These are phyloP conservation scores for Yamadazyma sp. DNA, from an alignment of 1,139 yeast species.

Conservation along the genomic window DNA sequence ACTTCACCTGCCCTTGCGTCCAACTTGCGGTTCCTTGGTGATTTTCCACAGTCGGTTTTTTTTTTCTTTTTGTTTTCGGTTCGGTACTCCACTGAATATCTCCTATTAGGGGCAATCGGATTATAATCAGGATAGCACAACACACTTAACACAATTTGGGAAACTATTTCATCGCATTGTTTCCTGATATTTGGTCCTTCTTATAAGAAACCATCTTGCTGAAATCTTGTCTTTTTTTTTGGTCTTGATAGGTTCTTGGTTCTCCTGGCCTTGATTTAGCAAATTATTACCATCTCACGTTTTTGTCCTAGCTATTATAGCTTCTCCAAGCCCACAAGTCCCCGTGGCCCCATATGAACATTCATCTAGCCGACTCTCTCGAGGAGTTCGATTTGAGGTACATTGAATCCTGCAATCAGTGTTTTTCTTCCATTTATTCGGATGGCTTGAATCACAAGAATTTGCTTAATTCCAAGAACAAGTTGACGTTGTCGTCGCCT, in stretches of 20 bases:
- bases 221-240: too few species aligned
- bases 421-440: slow-evolving; percentile 9
- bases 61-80: too few species aligned
- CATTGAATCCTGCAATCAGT: slow-evolving; percentile 22
- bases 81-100: neutral
- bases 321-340: neutral
- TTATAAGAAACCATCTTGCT: too few species aligned
- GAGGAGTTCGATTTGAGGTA: slow-evolving; percentile 20
- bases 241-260: too few species aligned
- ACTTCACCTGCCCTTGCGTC: too few species aligned
- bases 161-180: too few species aligned
- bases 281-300: too few species aligned
- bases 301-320: neutral
- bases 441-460: slow-evolving; percentile 7
- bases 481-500: slow-evolving; percentile 18
- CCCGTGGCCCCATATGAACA: slow-evolving; percentile 12
- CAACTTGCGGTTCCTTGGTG: too few species aligned
- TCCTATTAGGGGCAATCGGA: neutral
- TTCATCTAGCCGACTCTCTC: slow-evolving; percentile 18
- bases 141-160: too few species aligned
- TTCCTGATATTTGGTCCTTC: too few species aligned
- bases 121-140: neutral
- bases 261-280: too few species aligned
- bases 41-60: too few species aligned
- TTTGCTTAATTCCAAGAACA: slow-evolving; percentile 11